These are phyloP conservation scores for Pancytospora philotis DNA, from an alignment of 371 early-diverging fungal species.

Conservation along the genomic window DNA sequence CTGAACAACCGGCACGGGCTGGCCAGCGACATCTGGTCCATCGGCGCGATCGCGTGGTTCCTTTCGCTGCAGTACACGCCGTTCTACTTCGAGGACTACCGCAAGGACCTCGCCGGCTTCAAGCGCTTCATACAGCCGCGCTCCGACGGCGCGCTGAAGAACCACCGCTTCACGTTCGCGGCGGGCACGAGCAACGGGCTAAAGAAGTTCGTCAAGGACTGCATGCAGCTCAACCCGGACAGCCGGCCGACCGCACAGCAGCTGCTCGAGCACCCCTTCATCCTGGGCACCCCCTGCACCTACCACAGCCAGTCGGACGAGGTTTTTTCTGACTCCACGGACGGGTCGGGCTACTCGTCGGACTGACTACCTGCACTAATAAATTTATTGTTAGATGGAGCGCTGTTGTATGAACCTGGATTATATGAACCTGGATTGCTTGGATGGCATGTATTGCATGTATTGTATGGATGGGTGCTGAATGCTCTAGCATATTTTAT, in stretches of 20 bases:
- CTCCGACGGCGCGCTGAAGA: conserved; percentile 11
- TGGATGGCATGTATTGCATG: too few relatives aligned
- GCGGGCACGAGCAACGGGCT: conserved; percentile 42
- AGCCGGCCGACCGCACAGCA: conserved; percentile 52
- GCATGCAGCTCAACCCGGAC: conserved; percentile 46
- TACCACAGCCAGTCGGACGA: neutral
- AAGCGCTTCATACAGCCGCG: conserved; percentile 35
- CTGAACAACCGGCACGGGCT: conserved; percentile 54
- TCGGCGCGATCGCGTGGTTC: conserved; percentile 56
- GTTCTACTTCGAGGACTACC: conserved; percentile 45
- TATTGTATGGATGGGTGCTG: too few relatives aligned
- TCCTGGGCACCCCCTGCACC: conserved; percentile 19
- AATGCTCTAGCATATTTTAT: too few relatives aligned
- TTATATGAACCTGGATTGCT: too few relatives aligned
- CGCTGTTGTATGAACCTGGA: too few relatives aligned
- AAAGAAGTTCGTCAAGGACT: conserved; percentile 50
- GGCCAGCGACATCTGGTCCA: conserved; percentile 58
- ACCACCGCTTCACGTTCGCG: conserved; percentile 31
- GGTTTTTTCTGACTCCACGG: neutral
- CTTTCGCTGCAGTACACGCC: conserved; percentile 42
- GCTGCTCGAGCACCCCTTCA: conserved; percentile 56
- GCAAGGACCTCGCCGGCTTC: conserved; percentile 44
- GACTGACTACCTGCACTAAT: too few relatives aligned
- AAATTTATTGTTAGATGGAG: too few relatives aligned
- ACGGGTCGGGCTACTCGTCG: neutral